These are phyloP conservation scores for Buddleja alternifolia DNA, from an alignment of 257 asterid genomes.

Conservation along the genomic window DNA sequence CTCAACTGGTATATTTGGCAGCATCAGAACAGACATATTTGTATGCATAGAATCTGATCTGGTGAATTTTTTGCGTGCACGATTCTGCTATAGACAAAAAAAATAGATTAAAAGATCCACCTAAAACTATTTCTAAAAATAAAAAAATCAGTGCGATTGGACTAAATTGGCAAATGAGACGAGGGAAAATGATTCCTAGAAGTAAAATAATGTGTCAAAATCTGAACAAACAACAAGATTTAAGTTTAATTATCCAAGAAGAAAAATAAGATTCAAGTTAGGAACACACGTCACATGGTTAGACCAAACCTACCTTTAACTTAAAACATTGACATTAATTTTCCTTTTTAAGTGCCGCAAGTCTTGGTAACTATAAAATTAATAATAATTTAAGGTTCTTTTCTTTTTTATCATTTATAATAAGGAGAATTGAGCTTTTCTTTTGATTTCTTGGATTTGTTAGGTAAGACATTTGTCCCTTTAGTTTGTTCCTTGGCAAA, in stretches of 20 bases:
- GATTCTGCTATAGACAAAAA: neutral
- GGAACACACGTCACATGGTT: constrained; percentile 65
- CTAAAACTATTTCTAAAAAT: no score
- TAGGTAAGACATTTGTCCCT: no score
- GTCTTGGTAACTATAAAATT: constrained; percentile 33
- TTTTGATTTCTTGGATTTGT: no score
- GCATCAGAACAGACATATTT: neutral
- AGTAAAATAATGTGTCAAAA: neutral
- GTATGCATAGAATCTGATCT: constrained; percentile 27
- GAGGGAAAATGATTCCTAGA: neutral
- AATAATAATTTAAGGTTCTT: no score
- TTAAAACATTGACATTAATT: constrained; percentile 28
- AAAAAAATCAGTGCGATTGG: constrained; percentile 16
- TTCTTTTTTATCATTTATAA: no score
- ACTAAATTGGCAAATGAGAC: constrained; percentile 14
- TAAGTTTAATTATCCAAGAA: neutral
- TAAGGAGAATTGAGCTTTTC: no score
- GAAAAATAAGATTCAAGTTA: constrained; percentile 25
- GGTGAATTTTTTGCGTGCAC: constrained; percentile 29
- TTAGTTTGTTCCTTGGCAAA: no score
- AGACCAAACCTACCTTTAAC: constrained; percentile 36
- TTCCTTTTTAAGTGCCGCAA: constrained; percentile 49
- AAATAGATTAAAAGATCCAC: no score
- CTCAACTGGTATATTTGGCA: no score
- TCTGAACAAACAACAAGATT: constrained; percentile 18